Evolutionary conservation across 2,329 filamentous ascomycete species (phyloP).

Genomic region (Xylaria polymorpha): DNA sequence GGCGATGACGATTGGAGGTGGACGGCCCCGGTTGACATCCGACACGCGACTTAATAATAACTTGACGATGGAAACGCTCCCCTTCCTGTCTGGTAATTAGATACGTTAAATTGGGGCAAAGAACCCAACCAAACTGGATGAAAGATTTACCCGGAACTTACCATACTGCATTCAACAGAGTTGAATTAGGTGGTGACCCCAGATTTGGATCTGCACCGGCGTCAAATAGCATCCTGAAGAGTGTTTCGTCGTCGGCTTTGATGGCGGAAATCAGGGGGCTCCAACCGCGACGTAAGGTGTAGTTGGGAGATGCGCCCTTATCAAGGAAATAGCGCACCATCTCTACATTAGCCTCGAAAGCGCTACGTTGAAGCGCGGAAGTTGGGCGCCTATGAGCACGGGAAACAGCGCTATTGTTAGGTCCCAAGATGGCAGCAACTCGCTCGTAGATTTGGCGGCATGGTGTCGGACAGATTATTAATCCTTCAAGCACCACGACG

Average conservation of each 20-base stretch:
- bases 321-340: slow-evolving; percentile 15
- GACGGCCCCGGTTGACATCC: background rate
- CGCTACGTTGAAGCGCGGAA: background rate
- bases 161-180: background rate
- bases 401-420: background rate
- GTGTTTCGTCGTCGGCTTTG: background rate
- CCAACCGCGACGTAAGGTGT: fast-evolving
- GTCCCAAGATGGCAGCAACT: background rate
- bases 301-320: background rate
- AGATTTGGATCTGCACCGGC: slow-evolving; percentile 30
- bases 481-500: background rate
- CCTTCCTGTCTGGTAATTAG: slow-evolving; percentile 6
- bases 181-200: slow-evolving; percentile 11
- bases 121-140: background rate
- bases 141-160: background rate
- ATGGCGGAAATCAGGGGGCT: background rate
- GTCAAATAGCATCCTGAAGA: slow-evolving; percentile 32
- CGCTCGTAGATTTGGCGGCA: background rate
- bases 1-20: slow-evolving; percentile 16
- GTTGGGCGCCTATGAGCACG: background rate
- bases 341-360: background rate
- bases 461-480: background rate
- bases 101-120: background rate
- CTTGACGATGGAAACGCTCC: background rate
- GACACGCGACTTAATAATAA: background rate